Conservation (phyloP, 352 stramenopile genomes). For the Porosira glacialis region DNA sequence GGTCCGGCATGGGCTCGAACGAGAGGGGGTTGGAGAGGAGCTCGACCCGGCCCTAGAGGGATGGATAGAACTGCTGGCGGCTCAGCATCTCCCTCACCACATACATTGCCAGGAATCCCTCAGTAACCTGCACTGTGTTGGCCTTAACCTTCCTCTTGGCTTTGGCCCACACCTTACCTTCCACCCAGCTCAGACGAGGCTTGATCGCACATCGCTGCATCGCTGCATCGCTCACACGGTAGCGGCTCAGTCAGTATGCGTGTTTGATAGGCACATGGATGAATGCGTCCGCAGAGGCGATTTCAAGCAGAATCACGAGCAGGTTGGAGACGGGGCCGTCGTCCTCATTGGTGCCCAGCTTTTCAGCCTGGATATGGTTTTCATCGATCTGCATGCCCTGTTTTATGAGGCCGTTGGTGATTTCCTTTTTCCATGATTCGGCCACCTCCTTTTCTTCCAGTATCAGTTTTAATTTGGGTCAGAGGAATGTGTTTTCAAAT, state of each 20-base stretch:
- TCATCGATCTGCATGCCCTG: slow-evolving; percentile 46
- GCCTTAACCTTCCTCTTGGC: slow-evolving; percentile 68
- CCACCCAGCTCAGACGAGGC: slow-evolving; percentile 61
- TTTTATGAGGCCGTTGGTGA: slow-evolving; percentile 51
- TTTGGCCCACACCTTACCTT: slow-evolving; percentile 71
- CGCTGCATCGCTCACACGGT: slow-evolving; percentile 62
- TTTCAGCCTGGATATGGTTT: slow-evolving; percentile 54
- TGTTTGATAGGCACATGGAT: slow-evolving; percentile 78
- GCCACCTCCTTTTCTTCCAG: slow-evolving; percentile 45
- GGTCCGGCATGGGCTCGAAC: slow-evolving; percentile 77
- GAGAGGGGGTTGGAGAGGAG: slow-evolving; percentile 73
- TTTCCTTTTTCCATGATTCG: slow-evolving; percentile 52
- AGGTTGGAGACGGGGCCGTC: slow-evolving; percentile 72
- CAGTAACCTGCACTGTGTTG: slow-evolving; percentile 68
- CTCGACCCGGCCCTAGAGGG: slow-evolving; percentile 56
- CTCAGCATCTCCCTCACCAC: slow-evolving; percentile 68
- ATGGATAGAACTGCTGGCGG: slow-evolving; percentile 63
- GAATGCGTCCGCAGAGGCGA: slow-evolving; percentile 64
- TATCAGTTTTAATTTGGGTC: slow-evolving; percentile 61
- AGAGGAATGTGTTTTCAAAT: slow-evolving; percentile 37
- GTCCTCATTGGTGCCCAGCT: slow-evolving; percentile 67
- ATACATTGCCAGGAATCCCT: slow-evolving; percentile 79
- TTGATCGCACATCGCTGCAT: too few species aligned
- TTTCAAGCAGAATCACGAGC: slow-evolving; percentile 64
- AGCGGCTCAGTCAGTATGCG: slow-evolving; percentile 70